Conservation (phyloP, 2,329 filamentous ascomycete species). For the Sporothrix brunneoviolacea region DNA sequence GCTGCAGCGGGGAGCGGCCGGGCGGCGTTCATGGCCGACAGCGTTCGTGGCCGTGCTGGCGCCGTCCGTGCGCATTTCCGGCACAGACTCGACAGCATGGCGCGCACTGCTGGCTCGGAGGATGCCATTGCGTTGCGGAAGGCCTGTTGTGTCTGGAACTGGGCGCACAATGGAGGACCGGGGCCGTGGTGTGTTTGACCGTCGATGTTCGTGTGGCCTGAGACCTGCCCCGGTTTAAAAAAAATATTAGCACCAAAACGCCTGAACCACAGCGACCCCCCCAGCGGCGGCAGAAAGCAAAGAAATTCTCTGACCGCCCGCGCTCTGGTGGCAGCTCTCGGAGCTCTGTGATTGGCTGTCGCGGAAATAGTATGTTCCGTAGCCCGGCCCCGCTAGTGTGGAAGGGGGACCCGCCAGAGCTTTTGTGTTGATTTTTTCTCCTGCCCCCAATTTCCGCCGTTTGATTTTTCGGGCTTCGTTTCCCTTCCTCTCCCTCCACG, state of each 20-base stretch:
- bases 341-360: slow-evolving; percentile 16
- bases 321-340: slow-evolving; percentile 4
- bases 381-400: neutral
- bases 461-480: neutral
- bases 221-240: slow-evolving; percentile 10
- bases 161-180: neutral
- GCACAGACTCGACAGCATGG: slow-evolving; percentile 21
- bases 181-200: neutral
- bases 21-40: slow-evolving; percentile 1
- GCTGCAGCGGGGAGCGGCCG: neutral
- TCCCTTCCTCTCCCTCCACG: neutral
- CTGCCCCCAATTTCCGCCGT: neutral
- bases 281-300: slow-evolving; percentile 2
- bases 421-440: slow-evolving; percentile 18
- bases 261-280: no score
- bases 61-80: slow-evolving; percentile 20
- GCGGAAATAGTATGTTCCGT: slow-evolving; percentile 17
- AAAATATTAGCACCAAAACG: slow-evolving; percentile 10
- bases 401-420: neutral
- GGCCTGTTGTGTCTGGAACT: neutral
- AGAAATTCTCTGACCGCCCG: slow-evolving; percentile 9
- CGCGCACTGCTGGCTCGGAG: slow-evolving; percentile 20
- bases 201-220: slow-evolving; percentile 13
- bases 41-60: slow-evolving; percentile 7
- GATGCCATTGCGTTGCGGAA: slow-evolving; percentile 11